Conservation (phyloP, 2,329 filamentous ascomycete species). For the Neocatenulostroma microsporum region DNA sequence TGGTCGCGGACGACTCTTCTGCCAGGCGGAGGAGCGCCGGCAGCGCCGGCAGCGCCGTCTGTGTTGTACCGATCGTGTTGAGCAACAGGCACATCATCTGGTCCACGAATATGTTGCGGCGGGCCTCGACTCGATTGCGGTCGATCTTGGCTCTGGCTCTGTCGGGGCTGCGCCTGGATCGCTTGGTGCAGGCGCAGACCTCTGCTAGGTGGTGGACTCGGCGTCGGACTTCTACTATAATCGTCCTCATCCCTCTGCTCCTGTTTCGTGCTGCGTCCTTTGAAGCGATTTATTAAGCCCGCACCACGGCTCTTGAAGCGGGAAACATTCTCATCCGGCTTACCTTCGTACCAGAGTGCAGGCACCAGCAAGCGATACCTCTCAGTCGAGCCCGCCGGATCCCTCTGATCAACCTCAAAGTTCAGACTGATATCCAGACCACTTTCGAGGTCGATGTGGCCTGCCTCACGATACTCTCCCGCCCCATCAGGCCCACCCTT, state of each 20-base stretch:
- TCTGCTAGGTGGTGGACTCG: slow-evolving; percentile 4
- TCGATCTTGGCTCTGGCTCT: no score
- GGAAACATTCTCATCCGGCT: slow-evolving; percentile 20
- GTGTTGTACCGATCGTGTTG: neutral
- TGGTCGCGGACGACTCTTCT: neutral
- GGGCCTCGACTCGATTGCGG: slow-evolving; percentile 2
- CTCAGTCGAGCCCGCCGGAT: slow-evolving; percentile 79
- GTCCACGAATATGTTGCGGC: neutral
- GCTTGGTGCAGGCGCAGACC: no score
- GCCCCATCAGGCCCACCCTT: slow-evolving; percentile 50
- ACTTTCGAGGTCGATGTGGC: slow-evolving; percentile 64
- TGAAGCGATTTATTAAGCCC: slow-evolving; percentile 5
- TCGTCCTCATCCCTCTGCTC: slow-evolving; percentile 8
- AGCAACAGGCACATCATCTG: neutral
- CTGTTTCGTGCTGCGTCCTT: neutral
- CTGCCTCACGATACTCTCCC: slow-evolving; percentile 46
- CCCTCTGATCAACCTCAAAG: slow-evolving; percentile 75
- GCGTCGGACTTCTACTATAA: slow-evolving; percentile 6
- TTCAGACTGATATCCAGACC: slow-evolving; percentile 84
- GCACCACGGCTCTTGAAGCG: slow-evolving; percentile 10
- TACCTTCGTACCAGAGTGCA: slow-evolving; percentile 48
- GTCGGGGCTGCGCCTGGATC: no score
- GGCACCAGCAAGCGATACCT: slow-evolving; percentile 85
- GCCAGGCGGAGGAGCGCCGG: neutral
- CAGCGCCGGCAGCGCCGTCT: slow-evolving; percentile 19